Evolutionary conservation across 1,284 basidiomycete genomes (phyloP).

Genomic region (Mycosarcoma maydis): DNA sequence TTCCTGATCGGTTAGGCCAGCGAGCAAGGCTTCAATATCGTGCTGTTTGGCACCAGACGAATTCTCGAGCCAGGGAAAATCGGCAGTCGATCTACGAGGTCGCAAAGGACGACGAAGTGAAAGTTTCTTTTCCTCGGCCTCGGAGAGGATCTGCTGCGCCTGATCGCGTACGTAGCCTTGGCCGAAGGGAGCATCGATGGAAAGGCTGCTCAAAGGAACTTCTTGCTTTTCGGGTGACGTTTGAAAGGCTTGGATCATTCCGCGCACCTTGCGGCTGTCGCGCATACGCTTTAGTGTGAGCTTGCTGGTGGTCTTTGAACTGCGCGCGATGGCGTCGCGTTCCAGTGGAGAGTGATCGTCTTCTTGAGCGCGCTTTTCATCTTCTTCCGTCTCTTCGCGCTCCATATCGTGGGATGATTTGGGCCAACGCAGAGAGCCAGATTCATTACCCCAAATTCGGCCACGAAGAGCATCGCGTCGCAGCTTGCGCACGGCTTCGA

Average conservation of each 20-base stretch:
- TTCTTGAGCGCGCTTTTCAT: background rate
- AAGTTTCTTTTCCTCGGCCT: constrained; percentile 40
- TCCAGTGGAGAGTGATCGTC: background rate
- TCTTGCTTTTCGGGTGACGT: constrained; percentile 29
- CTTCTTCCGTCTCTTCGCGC: constrained; percentile 24
- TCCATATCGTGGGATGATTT: constrained; percentile 26
- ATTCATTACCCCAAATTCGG: constrained; percentile 56
- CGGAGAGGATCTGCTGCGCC: constrained; percentile 45
- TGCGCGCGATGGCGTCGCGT: constrained; percentile 23
- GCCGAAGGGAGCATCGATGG: constrained; percentile 34
- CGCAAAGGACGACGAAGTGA: constrained; percentile 34
- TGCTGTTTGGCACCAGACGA: constrained; percentile 12
- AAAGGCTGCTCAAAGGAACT: constrained; percentile 8
- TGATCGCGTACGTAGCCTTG: constrained; percentile 50
- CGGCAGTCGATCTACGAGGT: constrained; percentile 40
- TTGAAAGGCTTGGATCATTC: constrained; percentile 58
- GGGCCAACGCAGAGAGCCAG: constrained; percentile 42
- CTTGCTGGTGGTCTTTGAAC: constrained; percentile 41
- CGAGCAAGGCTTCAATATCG: constrained; percentile 39
- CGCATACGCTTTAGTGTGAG: constrained; percentile 56
- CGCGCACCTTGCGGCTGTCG: constrained; percentile 51
- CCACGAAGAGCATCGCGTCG: constrained; percentile 54
- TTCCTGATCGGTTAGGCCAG: constrained; percentile 37
- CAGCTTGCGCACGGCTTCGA: constrained; percentile 55
- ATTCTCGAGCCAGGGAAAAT: constrained; percentile 33